A percentile compares a stretch with the other conserved stretches of the same genome.
phyloP scores from a whole-genome alignment of 2,329 filamentous ascomycete species.

The Neocucurbitaria cava region DNA sequence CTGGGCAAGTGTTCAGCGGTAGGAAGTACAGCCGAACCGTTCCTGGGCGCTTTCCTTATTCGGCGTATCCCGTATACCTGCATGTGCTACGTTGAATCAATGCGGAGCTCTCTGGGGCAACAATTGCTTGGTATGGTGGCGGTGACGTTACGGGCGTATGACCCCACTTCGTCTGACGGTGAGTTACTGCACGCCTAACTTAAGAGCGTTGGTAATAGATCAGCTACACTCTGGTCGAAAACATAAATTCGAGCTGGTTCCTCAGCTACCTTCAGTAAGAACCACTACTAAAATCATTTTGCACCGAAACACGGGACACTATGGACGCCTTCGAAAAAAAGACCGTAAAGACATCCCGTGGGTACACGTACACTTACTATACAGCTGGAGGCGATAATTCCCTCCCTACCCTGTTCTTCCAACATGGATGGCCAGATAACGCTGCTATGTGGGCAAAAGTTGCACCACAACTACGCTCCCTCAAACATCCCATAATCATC shows the following conservation, averaged over 20 bases:
- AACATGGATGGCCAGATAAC: constrained; percentile 61
- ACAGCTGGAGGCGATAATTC: constrained; percentile 23
- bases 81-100: neutral
- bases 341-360: constrained; percentile 32
- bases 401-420: constrained; percentile 42
- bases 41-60: neutral
- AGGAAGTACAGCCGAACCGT: neutral
- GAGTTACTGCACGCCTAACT: neutral
- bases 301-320: neutral
- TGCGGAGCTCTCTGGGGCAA: neutral
- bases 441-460: constrained; percentile 55
- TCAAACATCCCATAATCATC: constrained; percentile 50
- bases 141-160: neutral
- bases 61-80: neutral
- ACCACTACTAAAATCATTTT: neutral
- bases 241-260: neutral
- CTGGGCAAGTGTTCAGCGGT: neutral
- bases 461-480: constrained; percentile 49
- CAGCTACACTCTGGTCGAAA: neutral
- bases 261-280: neutral
- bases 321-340: constrained; percentile 40
- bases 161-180: neutral
- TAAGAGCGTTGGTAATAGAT: neutral
- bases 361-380: constrained; percentile 41
- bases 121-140: neutral